Conservation (phyloP, 441 rosid genomes). For the Pelargonium myrrhifolium region DNA sequence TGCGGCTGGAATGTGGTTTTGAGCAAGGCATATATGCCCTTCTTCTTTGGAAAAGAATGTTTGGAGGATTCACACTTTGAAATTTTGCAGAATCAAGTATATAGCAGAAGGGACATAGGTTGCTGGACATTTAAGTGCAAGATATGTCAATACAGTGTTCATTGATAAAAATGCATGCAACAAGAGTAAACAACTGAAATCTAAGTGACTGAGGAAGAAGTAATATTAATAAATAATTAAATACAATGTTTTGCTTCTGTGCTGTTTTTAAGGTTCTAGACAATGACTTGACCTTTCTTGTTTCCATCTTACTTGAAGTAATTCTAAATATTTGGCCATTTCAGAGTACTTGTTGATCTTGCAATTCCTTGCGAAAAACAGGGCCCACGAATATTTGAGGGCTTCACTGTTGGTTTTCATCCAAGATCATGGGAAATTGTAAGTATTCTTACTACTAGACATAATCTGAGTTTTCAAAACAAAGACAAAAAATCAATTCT, state of each 20-base stretch:
- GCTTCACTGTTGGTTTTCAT: constrained; percentile 94
- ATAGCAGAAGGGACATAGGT: neutral
- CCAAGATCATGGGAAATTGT: constrained; percentile 93
- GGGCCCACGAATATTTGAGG: constrained; percentile 70
- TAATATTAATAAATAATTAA: neutral
- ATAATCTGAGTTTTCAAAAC: neutral
- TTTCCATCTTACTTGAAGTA: constrained; percentile 8
- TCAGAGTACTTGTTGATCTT: constrained; percentile 66
- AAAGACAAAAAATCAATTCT: constrained; percentile 10
- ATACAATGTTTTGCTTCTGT: neutral
- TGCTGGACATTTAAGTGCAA: neutral
- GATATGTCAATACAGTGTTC: neutral
- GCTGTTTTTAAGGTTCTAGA: neutral
- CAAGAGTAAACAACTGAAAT: neutral
- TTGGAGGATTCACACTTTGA: too few relatives aligned
- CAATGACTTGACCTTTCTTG: neutral
- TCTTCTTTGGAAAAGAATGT: neutral
- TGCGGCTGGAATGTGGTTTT: neutral
- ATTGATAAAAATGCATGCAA: neutral
- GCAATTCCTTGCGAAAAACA: constrained; percentile 80
- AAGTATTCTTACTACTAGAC: constrained; percentile 24
- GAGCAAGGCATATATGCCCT: neutral
- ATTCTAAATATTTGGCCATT: constrained; percentile 14
- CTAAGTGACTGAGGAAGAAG: neutral
- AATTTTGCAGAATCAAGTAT: neutral